Conservation (phyloP, 2,329 filamentous ascomycete genomes). For the Coniosporium tulheliwenetii region DNA sequence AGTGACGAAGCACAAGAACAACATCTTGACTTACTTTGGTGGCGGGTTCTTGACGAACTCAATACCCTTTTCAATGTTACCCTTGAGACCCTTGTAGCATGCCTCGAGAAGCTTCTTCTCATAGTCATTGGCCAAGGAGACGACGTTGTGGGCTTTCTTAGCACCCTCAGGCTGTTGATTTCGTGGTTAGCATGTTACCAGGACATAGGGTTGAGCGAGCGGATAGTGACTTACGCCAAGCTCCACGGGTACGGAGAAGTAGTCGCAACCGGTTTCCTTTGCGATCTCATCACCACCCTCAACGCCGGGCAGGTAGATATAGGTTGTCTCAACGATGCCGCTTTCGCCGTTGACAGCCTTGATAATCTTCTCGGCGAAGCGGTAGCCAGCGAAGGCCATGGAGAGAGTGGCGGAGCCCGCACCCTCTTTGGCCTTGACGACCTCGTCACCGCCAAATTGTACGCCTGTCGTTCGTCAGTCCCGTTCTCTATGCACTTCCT, state of each 20-base stretch:
- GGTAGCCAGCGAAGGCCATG: constrained; percentile 92
- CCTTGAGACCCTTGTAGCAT: constrained; percentile 63
- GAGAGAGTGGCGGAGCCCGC: constrained; percentile 81
- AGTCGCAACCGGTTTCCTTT: constrained; percentile 72
- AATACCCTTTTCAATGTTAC: constrained; percentile 89
- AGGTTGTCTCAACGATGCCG: constrained; percentile 87
- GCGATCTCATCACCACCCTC: constrained; percentile 72
- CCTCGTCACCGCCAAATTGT: constrained; percentile 95
- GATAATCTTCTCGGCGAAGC: constrained; percentile 89
- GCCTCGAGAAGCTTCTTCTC: constrained; percentile 78
- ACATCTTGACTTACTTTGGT: constrained; percentile 54
- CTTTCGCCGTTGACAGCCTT: constrained; percentile 79
- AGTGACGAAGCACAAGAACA: constrained; percentile 10
- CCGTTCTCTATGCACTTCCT: background rate
- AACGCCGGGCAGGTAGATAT: constrained; percentile 85
- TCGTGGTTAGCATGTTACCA: constrained; percentile 1
- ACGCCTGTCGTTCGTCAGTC: constrained; percentile 36
- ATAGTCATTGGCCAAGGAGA: constrained; percentile 62
- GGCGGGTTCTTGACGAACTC: constrained; percentile 77
- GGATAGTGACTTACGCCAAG: constrained; percentile 58
- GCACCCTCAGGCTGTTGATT: constrained; percentile 55
- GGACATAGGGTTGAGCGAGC: constrained; percentile 1
- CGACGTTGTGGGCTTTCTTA: constrained; percentile 70
- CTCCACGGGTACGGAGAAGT: constrained; percentile 92
- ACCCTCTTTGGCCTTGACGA: constrained; percentile 88